Conservation (phyloP, 2,329 filamentous ascomycete species). For the Sporothrix phasma region DNA sequence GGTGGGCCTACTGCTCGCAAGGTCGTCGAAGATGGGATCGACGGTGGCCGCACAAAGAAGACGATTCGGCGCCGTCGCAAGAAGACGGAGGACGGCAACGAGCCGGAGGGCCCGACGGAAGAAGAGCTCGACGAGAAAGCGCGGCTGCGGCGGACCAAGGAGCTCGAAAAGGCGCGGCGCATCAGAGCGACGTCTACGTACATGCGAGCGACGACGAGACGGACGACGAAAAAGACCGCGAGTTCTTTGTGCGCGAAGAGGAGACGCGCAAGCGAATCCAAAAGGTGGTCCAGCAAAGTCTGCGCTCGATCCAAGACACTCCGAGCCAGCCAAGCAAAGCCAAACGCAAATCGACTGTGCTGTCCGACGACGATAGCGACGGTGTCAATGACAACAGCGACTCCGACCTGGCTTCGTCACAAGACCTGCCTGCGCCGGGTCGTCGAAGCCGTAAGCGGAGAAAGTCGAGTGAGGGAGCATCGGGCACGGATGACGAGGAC, state of each 20-base stretch:
- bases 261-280: constrained; percentile 46
- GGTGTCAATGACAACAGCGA: background rate
- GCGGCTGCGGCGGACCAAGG: constrained; percentile 51
- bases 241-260: constrained; percentile 72
- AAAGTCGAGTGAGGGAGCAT: constrained; percentile 16
- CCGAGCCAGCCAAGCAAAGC: constrained; percentile 5
- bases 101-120: constrained; percentile 37
- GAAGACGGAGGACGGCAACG: constrained; percentile 31
- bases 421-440: background rate
- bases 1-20: constrained; percentile 53
- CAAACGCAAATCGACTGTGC: constrained; percentile 21
- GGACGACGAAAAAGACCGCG: constrained; percentile 60
- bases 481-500: background rate
- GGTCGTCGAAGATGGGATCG: constrained; percentile 35
- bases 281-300: constrained; percentile 24
- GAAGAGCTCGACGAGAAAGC: constrained; percentile 56
- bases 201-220: constrained; percentile 79
- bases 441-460: constrained; percentile 13
- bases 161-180: constrained; percentile 65
- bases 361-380: constrained; percentile 18
- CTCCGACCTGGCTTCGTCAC: background rate
- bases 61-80: constrained; percentile 45
- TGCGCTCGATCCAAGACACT: constrained; percentile 15
- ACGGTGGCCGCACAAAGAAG: constrained; percentile 41
- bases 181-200: constrained; percentile 76